phyloP scores from a whole-genome alignment of 805 yeast species.

The Scheffersomyces coipomensis region DNA sequence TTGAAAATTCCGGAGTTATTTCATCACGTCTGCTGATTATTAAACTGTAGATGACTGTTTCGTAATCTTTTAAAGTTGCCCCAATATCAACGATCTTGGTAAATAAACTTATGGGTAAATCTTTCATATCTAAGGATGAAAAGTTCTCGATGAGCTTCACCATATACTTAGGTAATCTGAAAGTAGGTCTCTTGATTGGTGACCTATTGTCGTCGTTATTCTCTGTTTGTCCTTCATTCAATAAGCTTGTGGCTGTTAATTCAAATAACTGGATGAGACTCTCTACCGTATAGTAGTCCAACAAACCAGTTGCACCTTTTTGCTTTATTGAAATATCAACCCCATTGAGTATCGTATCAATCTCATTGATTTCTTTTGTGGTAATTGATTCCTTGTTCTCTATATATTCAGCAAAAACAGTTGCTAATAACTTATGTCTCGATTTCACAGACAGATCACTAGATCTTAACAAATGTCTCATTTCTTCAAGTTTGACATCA shows the following conservation, averaged over 20 bases:
- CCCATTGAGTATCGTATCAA: neutral
- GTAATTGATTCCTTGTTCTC: neutral
- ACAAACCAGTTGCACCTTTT: neutral
- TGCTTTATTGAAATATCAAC: neutral
- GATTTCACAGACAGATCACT: slow-evolving; percentile 20
- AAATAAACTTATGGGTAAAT: slow-evolving; percentile 16
- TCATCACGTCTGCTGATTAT: slow-evolving; percentile 4
- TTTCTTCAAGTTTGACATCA: slow-evolving; percentile 10
- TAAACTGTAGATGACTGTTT: slow-evolving; percentile 4
- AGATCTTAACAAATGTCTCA: slow-evolving; percentile 26
- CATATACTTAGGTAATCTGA: slow-evolving; percentile 26
- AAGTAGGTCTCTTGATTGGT: slow-evolving; percentile 1
- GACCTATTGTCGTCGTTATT: neutral
- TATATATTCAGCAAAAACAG: slow-evolving; percentile 11
- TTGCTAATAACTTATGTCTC: slow-evolving; percentile 15
- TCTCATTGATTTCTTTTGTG: neutral
- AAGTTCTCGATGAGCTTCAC: slow-evolving; percentile 20
- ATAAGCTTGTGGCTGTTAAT: slow-evolving; percentile 8
- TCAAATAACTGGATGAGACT: neutral
- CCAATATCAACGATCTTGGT: slow-evolving; percentile 29
- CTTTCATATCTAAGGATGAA: slow-evolving; percentile 8
- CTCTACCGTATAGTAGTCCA: neutral
- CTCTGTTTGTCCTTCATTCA: slow-evolving; percentile 2
- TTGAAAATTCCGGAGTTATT: slow-evolving; percentile 5
- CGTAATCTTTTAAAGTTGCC: slow-evolving; percentile 9